Evolutionary conservation across 2,329 filamentous ascomycete genomes (phyloP).

Genomic region (Thielaviopsis populi): DNA sequence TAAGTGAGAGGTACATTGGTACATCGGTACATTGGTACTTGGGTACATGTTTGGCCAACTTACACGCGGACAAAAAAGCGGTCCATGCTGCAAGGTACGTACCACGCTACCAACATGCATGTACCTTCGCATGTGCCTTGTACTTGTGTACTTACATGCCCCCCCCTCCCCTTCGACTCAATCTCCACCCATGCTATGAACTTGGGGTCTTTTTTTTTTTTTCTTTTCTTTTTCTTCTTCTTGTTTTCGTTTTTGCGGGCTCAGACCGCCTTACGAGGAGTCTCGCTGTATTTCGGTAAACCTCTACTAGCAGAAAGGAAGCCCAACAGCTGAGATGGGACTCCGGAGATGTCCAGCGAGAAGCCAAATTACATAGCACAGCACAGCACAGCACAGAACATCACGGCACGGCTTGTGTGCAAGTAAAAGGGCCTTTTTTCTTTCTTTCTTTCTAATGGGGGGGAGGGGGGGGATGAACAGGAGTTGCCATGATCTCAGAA

Average conservation of each 20-base stretch:
- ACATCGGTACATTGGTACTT: background rate
- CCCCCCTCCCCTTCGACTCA: too few species aligned
- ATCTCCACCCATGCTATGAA: too few species aligned
- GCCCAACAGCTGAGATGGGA: background rate
- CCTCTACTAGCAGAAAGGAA: background rate
- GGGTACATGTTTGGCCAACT: background rate
- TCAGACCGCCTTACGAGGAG: background rate
- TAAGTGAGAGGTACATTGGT: background rate
- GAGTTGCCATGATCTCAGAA: too few species aligned
- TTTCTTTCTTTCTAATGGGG: too few species aligned
- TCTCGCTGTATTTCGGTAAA: background rate
- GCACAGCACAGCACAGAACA: too few species aligned
- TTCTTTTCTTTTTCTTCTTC: too few species aligned
- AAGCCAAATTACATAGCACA: too few species aligned
- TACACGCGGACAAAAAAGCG: background rate
- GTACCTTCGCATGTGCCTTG: background rate
- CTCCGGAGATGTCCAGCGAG: too few species aligned
- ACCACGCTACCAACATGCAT: too few species aligned
- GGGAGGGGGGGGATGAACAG: too few species aligned
- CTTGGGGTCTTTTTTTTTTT: background rate
- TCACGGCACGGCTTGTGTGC: too few species aligned
- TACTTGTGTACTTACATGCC: background rate
- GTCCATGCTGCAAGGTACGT: conserved; percentile 3
- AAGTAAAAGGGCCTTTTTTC: background rate
- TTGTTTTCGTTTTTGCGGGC: background rate